Conservation (phyloP, 768 basidiomycete species). For the Fomitopsis pulvina region DNA sequence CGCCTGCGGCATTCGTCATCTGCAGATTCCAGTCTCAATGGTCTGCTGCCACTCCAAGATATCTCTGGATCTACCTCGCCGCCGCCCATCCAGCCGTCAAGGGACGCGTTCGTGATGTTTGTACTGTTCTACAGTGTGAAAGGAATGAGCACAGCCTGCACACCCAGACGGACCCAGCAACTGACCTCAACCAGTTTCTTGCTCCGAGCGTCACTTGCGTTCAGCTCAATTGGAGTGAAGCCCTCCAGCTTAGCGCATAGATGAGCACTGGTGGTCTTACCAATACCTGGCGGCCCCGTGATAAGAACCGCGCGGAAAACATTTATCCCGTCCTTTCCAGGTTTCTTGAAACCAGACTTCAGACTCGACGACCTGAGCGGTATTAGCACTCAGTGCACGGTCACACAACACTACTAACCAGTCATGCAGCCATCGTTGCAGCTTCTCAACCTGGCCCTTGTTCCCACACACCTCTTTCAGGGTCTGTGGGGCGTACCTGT, state of each 20-base stretch:
- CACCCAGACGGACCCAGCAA: no score
- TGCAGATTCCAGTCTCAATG: slow-evolving; percentile 12
- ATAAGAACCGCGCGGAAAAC: slow-evolving; percentile 82
- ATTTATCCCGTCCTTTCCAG: slow-evolving; percentile 87
- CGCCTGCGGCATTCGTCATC: slow-evolving; percentile 62
- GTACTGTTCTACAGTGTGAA: slow-evolving; percentile 60
- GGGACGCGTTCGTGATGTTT: slow-evolving; percentile 82
- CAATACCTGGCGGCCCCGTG: slow-evolving; percentile 93
- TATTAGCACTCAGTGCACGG: no score
- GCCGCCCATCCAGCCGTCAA: slow-evolving; percentile 80
- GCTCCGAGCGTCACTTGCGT: slow-evolving; percentile 92
- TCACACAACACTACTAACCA: slow-evolving; percentile 49
- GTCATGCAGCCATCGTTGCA: slow-evolving; percentile 79
- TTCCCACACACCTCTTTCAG: slow-evolving; percentile 94
- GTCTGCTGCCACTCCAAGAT: no score
- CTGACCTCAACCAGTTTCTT: slow-evolving; percentile 93
- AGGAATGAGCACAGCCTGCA: no score
- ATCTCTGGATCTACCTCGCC: slow-evolving; percentile 41
- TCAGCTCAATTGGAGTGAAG: slow-evolving; percentile 90
- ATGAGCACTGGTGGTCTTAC: slow-evolving; percentile 96
- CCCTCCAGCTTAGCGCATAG: slow-evolving; percentile 86
- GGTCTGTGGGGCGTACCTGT: slow-evolving; percentile 84
- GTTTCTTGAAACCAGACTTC: slow-evolving; percentile 83
- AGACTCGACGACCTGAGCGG: slow-evolving; percentile 74
- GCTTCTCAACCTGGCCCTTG: slow-evolving; percentile 84